These are phyloP conservation scores for Sporisorium reilianum DNA, from an alignment of 1,284 basidiomycete genomes.

Conservation along the genomic window DNA sequence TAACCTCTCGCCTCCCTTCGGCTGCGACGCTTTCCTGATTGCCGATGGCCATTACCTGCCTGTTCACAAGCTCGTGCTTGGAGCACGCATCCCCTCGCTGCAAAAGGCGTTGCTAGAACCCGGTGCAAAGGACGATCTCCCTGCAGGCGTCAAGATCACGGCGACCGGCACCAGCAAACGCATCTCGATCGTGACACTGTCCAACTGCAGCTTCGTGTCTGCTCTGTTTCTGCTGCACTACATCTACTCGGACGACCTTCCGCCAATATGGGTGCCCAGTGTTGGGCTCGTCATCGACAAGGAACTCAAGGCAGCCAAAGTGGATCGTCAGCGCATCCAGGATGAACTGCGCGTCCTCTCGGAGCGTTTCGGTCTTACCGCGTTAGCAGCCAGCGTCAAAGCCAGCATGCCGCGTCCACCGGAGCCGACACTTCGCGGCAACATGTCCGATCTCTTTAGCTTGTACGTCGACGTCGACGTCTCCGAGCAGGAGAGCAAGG, in stretches of 20 bases:
- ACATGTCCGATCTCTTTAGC: slow-evolving; percentile 73
- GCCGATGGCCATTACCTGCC: slow-evolving; percentile 73
- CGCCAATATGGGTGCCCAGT: slow-evolving; percentile 86
- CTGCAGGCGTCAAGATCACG: slow-evolving; percentile 31
- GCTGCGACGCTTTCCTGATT: slow-evolving; percentile 77
- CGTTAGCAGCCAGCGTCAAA: slow-evolving; percentile 70
- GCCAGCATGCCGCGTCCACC: slow-evolving; percentile 70
- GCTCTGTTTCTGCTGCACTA: slow-evolving; percentile 85
- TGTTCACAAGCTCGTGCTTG: slow-evolving; percentile 78
- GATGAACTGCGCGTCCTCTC: slow-evolving; percentile 74
- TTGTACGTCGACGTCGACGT: slow-evolving; percentile 36
- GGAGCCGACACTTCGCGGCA: slow-evolving; percentile 72
- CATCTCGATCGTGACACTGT: slow-evolving; percentile 52
- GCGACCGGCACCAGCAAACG: slow-evolving; percentile 11
- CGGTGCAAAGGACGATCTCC: slow-evolving; percentile 15
- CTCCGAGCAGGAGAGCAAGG: slow-evolving; percentile 15
- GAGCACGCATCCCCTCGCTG: slow-evolving; percentile 75
- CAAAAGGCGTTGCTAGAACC: slow-evolving; percentile 50
- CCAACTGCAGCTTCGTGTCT: slow-evolving; percentile 76
- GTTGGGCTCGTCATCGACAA: slow-evolving; percentile 74
- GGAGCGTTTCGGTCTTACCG: slow-evolving; percentile 72
- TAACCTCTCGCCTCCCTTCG: slow-evolving; percentile 66
- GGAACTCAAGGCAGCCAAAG: slow-evolving; percentile 74
- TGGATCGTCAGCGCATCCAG: slow-evolving; percentile 76
- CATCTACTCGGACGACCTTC: slow-evolving; percentile 85